phyloP scores from a whole-genome alignment of 1,139 yeast species.

The Yamadazyma mexicana region DNA sequence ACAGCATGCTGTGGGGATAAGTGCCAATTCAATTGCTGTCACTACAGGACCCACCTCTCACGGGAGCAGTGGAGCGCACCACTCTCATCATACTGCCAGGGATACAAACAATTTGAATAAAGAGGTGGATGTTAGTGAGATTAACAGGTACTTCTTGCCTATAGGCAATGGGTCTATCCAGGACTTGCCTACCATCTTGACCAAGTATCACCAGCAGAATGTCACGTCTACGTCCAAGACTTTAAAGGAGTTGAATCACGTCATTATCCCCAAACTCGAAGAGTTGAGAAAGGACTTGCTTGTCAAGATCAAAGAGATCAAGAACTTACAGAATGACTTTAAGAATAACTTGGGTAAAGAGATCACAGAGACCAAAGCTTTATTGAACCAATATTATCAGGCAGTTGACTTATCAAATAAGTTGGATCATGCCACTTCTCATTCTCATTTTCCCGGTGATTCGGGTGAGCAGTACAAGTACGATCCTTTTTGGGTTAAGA shows the following conservation, averaged over 20 bases:
- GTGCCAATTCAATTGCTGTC: conserved; percentile 20
- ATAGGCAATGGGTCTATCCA: conserved; percentile 80
- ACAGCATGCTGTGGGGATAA: conserved; percentile 67
- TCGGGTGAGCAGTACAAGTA: conserved; percentile 34
- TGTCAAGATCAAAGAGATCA: conserved; percentile 85
- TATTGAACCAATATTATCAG: conserved; percentile 49
- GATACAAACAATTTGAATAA: conserved; percentile 11
- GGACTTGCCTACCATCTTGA: conserved; percentile 74
- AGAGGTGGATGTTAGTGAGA: conserved; percentile 34
- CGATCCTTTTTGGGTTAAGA: conserved; percentile 83
- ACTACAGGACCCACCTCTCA: conserved; percentile 6
- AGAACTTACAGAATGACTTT: conserved; percentile 78
- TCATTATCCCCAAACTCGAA: conserved; percentile 80
- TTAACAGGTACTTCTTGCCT: conserved; percentile 62
- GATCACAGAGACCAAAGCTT: conserved; percentile 57
- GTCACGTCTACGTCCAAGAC: conserved; percentile 67
- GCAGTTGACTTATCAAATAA: conserved; percentile 39
- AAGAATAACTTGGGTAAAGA: conserved; percentile 73
- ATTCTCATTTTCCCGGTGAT: conserved; percentile 14
- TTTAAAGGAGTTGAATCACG: conserved; percentile 66
- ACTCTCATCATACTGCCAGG: conserved; percentile 2
- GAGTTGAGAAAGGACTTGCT: conserved; percentile 80
- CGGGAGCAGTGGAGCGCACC: too few species aligned
- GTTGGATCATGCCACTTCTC: conserved; percentile 26
- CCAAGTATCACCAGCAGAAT: conserved; percentile 72